Percentiles rank a stretch among this genome's conserved stretches.
phyloP scores from a whole-genome alignment of 495 filamentous ascomycete genomes.

The Bacidia gigantensis region DNA sequence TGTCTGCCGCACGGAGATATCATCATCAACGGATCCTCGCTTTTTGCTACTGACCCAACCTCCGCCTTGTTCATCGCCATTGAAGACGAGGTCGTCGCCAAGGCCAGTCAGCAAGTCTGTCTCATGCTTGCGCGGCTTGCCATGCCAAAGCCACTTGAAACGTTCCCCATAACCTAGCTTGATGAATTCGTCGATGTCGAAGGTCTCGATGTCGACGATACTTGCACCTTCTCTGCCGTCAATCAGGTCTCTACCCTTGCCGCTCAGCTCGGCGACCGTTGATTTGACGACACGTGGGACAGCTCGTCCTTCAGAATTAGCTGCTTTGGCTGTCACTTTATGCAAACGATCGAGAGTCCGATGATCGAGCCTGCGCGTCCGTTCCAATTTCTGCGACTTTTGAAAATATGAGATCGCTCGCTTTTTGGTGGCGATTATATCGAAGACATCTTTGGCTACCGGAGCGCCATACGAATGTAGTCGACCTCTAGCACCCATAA shows the following conservation, averaged over 20 bases:
- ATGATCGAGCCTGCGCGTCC: constrained; percentile 66
- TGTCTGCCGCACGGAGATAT: constrained; percentile 10
- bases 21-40: constrained; percentile 26
- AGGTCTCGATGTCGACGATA: constrained; percentile 82
- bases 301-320: constrained; percentile 65
- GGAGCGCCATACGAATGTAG: constrained; percentile 70
- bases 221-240: constrained; percentile 86
- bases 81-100: constrained; percentile 48
- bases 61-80: constrained; percentile 50
- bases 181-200: constrained; percentile 74
- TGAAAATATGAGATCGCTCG: constrained; percentile 78
- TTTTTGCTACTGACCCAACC: constrained; percentile 47
- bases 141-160: constrained; percentile 87
- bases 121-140: constrained; percentile 59
- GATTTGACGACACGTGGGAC: constrained; percentile 86
- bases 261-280: constrained; percentile 83
- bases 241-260: constrained; percentile 92
- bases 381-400: constrained; percentile 67
- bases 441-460: constrained; percentile 84
- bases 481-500: constrained; percentile 81
- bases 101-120: constrained; percentile 36
- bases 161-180: constrained; percentile 63
- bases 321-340: constrained; percentile 71
- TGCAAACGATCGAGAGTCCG: constrained; percentile 72
- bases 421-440: constrained; percentile 65